A percentile compares a stretch with the other conserved stretches of the same genome.
Evolutionary conservation across 2,329 filamentous ascomycete genomes (phyloP).

Genomic region (Colletotrichum orbiculare): DNA sequence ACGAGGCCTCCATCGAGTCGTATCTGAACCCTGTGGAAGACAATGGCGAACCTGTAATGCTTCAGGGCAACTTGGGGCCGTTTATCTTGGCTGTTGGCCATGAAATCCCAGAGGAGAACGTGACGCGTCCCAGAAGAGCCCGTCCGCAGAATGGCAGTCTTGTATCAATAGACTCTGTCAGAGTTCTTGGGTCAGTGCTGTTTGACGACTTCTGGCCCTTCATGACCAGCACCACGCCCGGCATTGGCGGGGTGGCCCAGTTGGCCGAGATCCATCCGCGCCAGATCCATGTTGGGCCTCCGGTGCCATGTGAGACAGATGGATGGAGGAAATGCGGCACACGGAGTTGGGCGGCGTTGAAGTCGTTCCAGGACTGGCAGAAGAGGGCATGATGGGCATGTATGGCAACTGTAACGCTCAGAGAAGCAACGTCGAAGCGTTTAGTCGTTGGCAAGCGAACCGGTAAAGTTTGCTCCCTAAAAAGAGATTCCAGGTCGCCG

Average conservation of each 20-base stretch:
- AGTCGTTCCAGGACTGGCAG: constrained; percentile 22
- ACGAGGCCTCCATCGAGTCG: no score
- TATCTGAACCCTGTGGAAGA: no score
- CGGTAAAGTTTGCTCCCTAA: no score
- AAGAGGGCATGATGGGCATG: neutral
- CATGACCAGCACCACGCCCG: neutral
- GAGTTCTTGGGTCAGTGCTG: constrained; percentile 20
- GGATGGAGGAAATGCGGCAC: constrained; percentile 6
- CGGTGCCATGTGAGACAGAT: constrained; percentile 17
- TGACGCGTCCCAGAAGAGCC: constrained; percentile 16
- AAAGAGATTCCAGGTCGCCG: no score
- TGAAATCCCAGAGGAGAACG: neutral
- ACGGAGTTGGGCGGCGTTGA: constrained; percentile 7
- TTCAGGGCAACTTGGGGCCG: constrained; percentile 35
- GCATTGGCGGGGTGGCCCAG: neutral
- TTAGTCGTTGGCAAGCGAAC: no score
- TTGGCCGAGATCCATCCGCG: constrained; percentile 11
- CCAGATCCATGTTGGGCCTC: constrained; percentile 19
- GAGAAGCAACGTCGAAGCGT: no score
- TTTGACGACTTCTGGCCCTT: constrained; percentile 24
- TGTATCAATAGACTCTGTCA: constrained; percentile 1
- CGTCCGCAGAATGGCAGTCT: neutral
- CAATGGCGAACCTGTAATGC: no score
- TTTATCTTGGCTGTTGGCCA: constrained; percentile 38
- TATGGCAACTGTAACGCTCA: no score